Conservation (phyloP, 129 eudicot genomes). For the Logfia minima region DNA sequence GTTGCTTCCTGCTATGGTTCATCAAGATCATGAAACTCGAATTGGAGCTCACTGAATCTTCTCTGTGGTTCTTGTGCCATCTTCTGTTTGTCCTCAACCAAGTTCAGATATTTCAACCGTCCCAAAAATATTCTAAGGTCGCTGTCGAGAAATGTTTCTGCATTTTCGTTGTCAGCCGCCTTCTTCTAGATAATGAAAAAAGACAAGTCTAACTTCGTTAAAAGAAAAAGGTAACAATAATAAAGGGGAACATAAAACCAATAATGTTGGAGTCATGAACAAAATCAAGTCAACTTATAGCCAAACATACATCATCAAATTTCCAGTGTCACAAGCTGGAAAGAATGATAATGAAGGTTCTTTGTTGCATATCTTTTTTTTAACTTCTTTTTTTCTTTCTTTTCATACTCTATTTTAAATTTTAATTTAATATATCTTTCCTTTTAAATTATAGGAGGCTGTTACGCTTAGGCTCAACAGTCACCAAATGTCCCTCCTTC, state of each 20-base stretch:
- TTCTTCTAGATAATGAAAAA: slow-evolving; percentile 57
- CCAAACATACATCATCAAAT: slow-evolving; percentile 42
- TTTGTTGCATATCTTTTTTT: slow-evolving; percentile 2
- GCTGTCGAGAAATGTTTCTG: slow-evolving; percentile 62
- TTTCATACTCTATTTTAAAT: background rate
- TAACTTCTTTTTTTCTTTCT: background rate
- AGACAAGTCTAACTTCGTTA: slow-evolving; percentile 30
- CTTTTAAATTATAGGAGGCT: no score
- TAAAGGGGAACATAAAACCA: slow-evolving; percentile 25
- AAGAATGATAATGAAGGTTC: slow-evolving; percentile 18
- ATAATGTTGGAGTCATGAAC: slow-evolving; percentile 45
- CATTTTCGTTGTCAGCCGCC: slow-evolving; percentile 70
- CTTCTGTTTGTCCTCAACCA: slow-evolving; percentile 62
- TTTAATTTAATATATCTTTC: no score
- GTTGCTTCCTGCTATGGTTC: slow-evolving; percentile 70
- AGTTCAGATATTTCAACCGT: slow-evolving; percentile 14
- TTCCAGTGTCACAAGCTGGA: slow-evolving; percentile 30
- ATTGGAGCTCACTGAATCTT: slow-evolving; percentile 72
- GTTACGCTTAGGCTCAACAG: no score
- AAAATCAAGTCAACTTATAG: slow-evolving; percentile 55
- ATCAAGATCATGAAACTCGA: slow-evolving; percentile 61
- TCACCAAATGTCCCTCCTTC: no score
- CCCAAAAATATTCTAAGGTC: slow-evolving; percentile 51
- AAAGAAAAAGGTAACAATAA: slow-evolving; percentile 31
- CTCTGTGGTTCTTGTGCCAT: slow-evolving; percentile 75